Evolutionary conservation across 176 grass and related monocot species (phyloP), one percentile per base, ranked within the genome.

Genomic region (Eremochloa ophiuroides): DNA sequence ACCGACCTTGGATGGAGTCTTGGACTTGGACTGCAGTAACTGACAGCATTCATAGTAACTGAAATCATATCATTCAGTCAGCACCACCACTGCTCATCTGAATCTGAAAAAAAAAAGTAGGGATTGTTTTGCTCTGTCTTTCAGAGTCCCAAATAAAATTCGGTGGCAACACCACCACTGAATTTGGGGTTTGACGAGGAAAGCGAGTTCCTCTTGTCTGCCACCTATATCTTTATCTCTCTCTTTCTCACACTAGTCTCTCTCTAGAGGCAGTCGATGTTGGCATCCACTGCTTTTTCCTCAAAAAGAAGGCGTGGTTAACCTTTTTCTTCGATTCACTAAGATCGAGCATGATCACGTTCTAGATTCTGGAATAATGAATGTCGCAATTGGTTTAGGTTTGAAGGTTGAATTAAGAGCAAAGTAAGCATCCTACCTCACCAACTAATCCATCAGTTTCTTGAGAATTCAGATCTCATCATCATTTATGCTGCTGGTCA

Each of bases 131-230:
- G 9, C 20, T 31, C 40, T 58, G 4, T 7, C 37, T 56, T 39
- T 59, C 35, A 20, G 8, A 8, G 14, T 20, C 14, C 55, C 15
- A 14, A 79, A 66, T 10, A 56, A 25, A 58, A 80, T 80, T 80
- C 62, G 44, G 77, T 80, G 30, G 44, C 31, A 53, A 26, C 77
- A 40, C 22, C 80, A 51, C 73, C 66, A 62, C 51, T 34, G 22
- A 76, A 62, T 22, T 40, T 38, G 78, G 38, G 64, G 27, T 30
- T 16, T 12, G 27, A 62, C 60, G 26, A 77, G 62, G 79, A 87
- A 82, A 70, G 78, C 12, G 25, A 82, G 76, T 55, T 80, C 68
- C 28, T 33, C 75, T 56, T 73, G 84, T 63, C 84, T 73, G 67
- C 68, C 84, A 73, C 83, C 30, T n/a, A n/a, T n/a, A n/a, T n/a